Conservation (phyloP, 331 rosid genomes). For the Quercus lobata region DNA sequence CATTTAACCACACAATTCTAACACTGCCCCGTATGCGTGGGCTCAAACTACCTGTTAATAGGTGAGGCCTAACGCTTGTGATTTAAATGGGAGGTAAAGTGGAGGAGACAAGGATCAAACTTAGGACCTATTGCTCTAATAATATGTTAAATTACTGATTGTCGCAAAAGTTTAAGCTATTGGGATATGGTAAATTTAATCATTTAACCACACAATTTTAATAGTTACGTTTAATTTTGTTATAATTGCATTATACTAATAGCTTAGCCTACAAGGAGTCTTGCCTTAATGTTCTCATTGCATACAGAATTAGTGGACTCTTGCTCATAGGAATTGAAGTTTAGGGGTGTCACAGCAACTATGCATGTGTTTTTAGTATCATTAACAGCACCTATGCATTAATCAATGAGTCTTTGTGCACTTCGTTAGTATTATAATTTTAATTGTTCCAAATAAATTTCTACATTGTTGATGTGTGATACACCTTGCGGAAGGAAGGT, state of each 20-base stretch:
- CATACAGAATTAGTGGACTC: background rate
- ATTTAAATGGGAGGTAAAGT: too few species aligned
- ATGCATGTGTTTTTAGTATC: too few species aligned
- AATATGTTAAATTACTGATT: too few species aligned
- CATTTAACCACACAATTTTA: background rate
- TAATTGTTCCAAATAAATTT: background rate
- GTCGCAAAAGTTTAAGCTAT: too few species aligned
- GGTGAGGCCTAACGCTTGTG: too few species aligned
- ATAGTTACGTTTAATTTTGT: background rate
- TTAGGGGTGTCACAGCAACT: background rate
- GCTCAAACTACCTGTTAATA: too few species aligned
- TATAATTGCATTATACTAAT: background rate
- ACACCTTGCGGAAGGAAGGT: slow-evolving; percentile 2
- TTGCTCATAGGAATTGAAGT: background rate
- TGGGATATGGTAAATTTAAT: too few species aligned
- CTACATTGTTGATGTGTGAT: background rate
- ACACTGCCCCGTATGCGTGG: too few species aligned
- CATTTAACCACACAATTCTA: too few species aligned
- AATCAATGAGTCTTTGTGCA: background rate
- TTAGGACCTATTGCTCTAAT: too few species aligned
- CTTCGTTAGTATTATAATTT: background rate
- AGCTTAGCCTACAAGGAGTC: background rate
- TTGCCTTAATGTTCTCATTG: background rate
- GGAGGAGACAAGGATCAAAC: too few species aligned
- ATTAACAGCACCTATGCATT: too few species aligned